Base-by-base conservation (phyloP, 495 filamentous ascomycete species). In the Penicillium waksmanii region DNA sequence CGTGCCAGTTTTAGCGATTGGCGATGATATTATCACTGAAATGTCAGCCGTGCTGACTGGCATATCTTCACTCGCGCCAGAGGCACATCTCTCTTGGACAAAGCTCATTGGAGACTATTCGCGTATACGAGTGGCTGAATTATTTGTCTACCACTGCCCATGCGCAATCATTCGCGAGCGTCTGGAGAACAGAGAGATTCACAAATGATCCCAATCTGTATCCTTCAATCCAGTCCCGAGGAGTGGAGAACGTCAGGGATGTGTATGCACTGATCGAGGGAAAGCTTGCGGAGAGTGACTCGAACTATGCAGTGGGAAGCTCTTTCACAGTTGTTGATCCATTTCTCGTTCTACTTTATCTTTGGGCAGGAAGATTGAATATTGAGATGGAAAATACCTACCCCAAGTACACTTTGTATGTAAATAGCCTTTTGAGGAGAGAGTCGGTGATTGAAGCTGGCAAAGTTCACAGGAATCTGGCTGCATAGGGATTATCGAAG, bases 61-160 rank as follows among this genome's bases (percentile, higher is more conserved):
- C 0, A 44, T 44, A 9, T 44, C 42, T 3, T 44, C 1, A 0
- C n/a, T 44, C 5, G 42, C 42, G 9, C 42, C 42, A 18, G 42
- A 44, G 17, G 42, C 42, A 4, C 42, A 44, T 44, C 42, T 44
- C 42, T 19, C n/a, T 44, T 44, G 42, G 42, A n/a, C 15, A 6
- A 19, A 44, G n/a, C 7, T 6, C 17, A 12, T 17, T 44, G 42
- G 42, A 44, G 17, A 44, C 42, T 17, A 18, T 18, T 18, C 42
- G 42, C 19, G 42, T 44, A 18, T 44, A 44, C 17, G 42, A 44
- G 17, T 44, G 42, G 42, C 17, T 44, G 9, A 44, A 44, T 19
- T 44, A 44, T 44, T 18, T 44, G 42, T 44, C 42, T 44, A 44
- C 42, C 9, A 44, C 42, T 44, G 42, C 42, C 9, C 42, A 44